A percentile compares a stretch with the other conserved stretches of the same genome.
Conservation (phyloP, 352 stramenopile genomes). For the Pythium dissotocum region DNA sequence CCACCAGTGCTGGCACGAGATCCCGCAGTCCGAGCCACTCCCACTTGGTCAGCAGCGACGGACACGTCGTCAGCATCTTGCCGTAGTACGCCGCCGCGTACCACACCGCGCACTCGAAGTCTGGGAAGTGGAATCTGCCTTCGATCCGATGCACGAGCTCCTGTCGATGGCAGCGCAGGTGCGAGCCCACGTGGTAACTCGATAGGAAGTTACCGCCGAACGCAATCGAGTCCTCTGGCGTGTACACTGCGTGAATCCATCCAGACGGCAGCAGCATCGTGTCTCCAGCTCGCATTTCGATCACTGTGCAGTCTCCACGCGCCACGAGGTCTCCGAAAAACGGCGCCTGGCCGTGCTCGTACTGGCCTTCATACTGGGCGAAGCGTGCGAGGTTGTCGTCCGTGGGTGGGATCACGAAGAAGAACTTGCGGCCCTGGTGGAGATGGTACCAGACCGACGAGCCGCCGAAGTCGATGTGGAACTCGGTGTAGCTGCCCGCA, state of each 20-base stretch:
- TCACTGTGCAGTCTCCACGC: slow-evolving; percentile 27
- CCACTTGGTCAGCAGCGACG: slow-evolving; percentile 27
- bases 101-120: slow-evolving; percentile 41
- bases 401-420: slow-evolving; percentile 45
- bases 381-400: slow-evolving; percentile 35
- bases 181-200: slow-evolving; percentile 38
- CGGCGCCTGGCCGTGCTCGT: slow-evolving; percentile 26
- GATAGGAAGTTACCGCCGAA: slow-evolving; percentile 50
- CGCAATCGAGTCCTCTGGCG: slow-evolving; percentile 41
- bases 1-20: slow-evolving; percentile 27
- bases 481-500: slow-evolving; percentile 45
- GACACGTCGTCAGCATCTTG: slow-evolving; percentile 25
- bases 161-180: slow-evolving; percentile 35
- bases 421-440: slow-evolving; percentile 39
- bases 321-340: slow-evolving; percentile 33
- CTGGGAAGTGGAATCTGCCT: slow-evolving; percentile 36
- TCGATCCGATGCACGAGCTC: slow-evolving; percentile 33
- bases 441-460: slow-evolving; percentile 54
- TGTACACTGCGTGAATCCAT: slow-evolving; percentile 51
- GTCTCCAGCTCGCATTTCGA: slow-evolving; percentile 36
- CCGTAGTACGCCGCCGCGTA: slow-evolving; percentile 38
- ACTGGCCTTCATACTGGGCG: slow-evolving; percentile 29
- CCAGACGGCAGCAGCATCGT: slow-evolving; percentile 48
- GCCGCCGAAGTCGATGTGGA: slow-evolving; percentile 46
- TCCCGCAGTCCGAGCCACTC: slow-evolving; percentile 25